phyloP scores from a whole-genome alignment of 768 basidiomycete genomes.

The Coprinellus aureogranulatus region DNA sequence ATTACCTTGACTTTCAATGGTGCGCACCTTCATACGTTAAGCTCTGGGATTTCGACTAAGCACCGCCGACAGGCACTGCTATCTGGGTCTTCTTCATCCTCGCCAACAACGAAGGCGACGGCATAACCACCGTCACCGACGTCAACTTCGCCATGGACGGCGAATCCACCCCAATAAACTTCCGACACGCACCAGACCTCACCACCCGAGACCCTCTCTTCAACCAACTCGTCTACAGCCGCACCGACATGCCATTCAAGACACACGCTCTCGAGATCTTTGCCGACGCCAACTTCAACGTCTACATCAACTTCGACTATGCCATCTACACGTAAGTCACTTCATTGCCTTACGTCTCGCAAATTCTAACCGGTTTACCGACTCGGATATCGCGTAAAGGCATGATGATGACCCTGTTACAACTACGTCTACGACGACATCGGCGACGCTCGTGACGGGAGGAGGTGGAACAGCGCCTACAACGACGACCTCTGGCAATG shows the following conservation, averaged over 20 bases:
- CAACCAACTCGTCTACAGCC: slow-evolving; percentile 17
- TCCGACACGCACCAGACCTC: slow-evolving; percentile 17
- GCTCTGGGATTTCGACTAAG: too few relatives aligned
- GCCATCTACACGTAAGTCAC: slow-evolving; percentile 16
- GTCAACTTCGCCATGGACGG: slow-evolving; percentile 23
- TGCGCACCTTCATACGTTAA: background rate
- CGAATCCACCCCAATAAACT: slow-evolving; percentile 9
- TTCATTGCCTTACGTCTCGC: too few relatives aligned
- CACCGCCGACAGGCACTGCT: slow-evolving; percentile 28
- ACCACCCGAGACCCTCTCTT: slow-evolving; percentile 13
- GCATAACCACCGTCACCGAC: slow-evolving; percentile 18
- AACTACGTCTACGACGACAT: background rate
- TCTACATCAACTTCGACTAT: slow-evolving; percentile 15
- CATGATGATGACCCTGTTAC: slow-evolving; percentile 1
- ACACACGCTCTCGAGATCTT: slow-evolving; percentile 10
- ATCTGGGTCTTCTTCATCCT: slow-evolving; percentile 41
- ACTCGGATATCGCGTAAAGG: background rate
- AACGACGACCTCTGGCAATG: background rate
- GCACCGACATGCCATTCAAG: slow-evolving; percentile 11
- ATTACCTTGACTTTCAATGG: slow-evolving; percentile 31
- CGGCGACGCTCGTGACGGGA: too few relatives aligned
- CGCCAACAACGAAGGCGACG: slow-evolving; percentile 28
- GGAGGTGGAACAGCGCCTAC: background rate
- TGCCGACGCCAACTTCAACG: slow-evolving; percentile 6
- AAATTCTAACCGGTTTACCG: too few relatives aligned